phyloP scores from a whole-genome alignment of 2,329 filamentous ascomycete species.

The Trichoderma atrobrunneum region DNA sequence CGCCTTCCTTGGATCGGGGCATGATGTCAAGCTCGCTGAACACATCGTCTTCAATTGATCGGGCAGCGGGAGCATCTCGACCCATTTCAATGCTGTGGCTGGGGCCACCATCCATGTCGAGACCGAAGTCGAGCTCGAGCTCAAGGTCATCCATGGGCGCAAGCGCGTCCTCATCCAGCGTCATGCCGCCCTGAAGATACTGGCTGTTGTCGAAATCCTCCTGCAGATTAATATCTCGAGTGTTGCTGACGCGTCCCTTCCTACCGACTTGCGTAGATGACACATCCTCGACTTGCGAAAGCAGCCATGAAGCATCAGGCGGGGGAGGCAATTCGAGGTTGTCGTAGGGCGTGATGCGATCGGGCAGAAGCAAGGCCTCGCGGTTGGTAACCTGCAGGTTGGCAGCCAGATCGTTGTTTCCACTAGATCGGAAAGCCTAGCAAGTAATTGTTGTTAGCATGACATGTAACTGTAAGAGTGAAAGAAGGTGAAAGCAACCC shows the following conservation, averaged over 20 bases:
- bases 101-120: constrained; percentile 64
- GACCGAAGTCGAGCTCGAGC: constrained; percentile 70
- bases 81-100: constrained; percentile 75
- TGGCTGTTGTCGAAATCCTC: constrained; percentile 74
- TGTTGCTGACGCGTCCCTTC: constrained; percentile 56
- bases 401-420: constrained; percentile 91
- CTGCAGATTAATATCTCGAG: constrained; percentile 65
- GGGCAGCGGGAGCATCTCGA: constrained; percentile 73
- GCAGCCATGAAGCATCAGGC: constrained; percentile 80
- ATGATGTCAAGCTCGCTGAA: constrained; percentile 62
- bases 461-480: too few species aligned
- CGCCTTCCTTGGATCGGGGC: constrained; percentile 54
- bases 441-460: constrained; percentile 37
- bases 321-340: constrained; percentile 73
- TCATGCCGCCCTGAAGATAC: constrained; percentile 67
- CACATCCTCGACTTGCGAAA: constrained; percentile 69
- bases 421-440: constrained; percentile 88
- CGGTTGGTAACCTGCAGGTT: constrained; percentile 78
- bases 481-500: constrained; percentile 26
- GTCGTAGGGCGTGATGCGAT: constrained; percentile 90
- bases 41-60: constrained; percentile 67
- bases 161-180: constrained; percentile 57
- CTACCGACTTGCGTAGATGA: constrained; percentile 53
- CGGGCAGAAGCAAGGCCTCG: constrained; percentile 82
- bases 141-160: constrained; percentile 65